Percentiles rank a stretch among this genome's conserved stretches.
These are phyloP conservation scores for Chaetomium sp. DNA, from an alignment of 2,329 filamentous ascomycete genomes.

Conservation along the genomic window DNA sequence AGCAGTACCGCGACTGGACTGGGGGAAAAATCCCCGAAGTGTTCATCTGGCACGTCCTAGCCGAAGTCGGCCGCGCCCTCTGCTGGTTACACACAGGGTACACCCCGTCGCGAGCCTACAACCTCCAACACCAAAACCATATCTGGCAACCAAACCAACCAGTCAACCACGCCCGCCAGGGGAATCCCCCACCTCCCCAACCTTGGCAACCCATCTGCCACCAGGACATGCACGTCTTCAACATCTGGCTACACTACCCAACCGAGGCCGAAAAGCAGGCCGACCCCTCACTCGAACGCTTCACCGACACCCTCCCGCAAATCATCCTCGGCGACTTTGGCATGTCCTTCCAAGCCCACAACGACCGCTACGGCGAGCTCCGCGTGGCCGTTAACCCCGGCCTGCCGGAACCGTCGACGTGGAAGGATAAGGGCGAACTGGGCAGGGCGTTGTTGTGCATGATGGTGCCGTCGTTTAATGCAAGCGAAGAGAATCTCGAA, in stretches of 20 bases:
- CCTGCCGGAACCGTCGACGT: conserved; percentile 5
- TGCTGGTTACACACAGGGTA: conserved; percentile 10
- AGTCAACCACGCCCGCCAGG: neutral
- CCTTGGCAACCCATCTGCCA: conserved; percentile 14
- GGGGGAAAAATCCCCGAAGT: conserved; percentile 4
- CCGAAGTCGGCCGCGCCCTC: conserved; percentile 8
- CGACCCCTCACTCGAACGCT: conserved; percentile 1
- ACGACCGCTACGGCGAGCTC: neutral
- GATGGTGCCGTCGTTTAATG: neutral
- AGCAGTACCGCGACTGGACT: neutral
- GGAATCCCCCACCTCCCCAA: neutral
- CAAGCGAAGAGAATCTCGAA: neutral
- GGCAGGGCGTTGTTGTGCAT: neutral
- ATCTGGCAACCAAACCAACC: neutral
- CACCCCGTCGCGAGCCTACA: neutral
- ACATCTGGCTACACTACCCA: conserved; percentile 15
- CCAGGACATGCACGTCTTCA: conserved; percentile 4
- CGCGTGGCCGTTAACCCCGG: neutral
- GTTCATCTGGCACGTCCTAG: conserved; percentile 18
- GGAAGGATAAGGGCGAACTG: conserved; percentile 10
- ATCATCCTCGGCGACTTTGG: conserved; percentile 15
- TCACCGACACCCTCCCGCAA: conserved; percentile 10
- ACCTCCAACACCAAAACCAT: neutral
- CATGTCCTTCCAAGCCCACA: neutral
- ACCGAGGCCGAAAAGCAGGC: conserved; percentile 8